Evolutionary conservation across 768 basidiomycete genomes (phyloP).

Genomic region (Boletus pseudo-olivaceus): DNA sequence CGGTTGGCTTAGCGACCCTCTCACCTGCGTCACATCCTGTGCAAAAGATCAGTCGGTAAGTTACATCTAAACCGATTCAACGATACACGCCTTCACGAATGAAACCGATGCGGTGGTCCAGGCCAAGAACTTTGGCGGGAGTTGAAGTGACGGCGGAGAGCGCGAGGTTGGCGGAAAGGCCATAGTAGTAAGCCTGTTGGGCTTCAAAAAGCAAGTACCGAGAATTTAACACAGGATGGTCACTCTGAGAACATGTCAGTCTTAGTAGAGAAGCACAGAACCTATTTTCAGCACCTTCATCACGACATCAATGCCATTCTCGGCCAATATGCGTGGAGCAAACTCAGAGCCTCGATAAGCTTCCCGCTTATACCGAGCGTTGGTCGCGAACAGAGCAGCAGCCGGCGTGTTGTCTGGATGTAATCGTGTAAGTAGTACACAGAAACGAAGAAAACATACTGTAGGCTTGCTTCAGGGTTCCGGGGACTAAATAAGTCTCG

Average conservation of each 20-base stretch:
- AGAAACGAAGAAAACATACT: conserved; percentile 16
- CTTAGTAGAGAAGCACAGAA: conserved; percentile 9
- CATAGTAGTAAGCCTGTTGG: conserved; percentile 68
- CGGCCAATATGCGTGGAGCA: conserved; percentile 55
- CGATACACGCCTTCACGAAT: conserved; percentile 42
- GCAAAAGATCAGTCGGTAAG: not conserved
- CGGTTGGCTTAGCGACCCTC: not conserved
- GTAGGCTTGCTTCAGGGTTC: conserved; percentile 71
- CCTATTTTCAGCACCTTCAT: conserved; percentile 50
- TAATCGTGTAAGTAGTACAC: not conserved
- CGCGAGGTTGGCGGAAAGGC: conserved; percentile 61
- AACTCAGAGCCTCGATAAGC: conserved; percentile 65
- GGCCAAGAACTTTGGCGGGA: conserved; percentile 66
- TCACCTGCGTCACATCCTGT: conserved; percentile 69
- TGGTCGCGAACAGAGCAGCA: conserved; percentile 77
- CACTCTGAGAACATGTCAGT: conserved; percentile 37
- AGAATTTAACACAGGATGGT: conserved; percentile 53
- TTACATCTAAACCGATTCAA: not conserved
- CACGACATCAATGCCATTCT: conserved; percentile 53
- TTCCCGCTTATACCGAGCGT: conserved; percentile 62
- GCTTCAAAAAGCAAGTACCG: conserved; percentile 57
- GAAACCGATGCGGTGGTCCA: conserved; percentile 73
- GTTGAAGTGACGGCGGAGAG: conserved; percentile 68
- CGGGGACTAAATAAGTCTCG: conserved; percentile 87
- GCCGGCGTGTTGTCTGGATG: conserved; percentile 55